Evolutionary conservation across 257 asterid species (phyloP).

Genomic region (Solanum chilense): DNA sequence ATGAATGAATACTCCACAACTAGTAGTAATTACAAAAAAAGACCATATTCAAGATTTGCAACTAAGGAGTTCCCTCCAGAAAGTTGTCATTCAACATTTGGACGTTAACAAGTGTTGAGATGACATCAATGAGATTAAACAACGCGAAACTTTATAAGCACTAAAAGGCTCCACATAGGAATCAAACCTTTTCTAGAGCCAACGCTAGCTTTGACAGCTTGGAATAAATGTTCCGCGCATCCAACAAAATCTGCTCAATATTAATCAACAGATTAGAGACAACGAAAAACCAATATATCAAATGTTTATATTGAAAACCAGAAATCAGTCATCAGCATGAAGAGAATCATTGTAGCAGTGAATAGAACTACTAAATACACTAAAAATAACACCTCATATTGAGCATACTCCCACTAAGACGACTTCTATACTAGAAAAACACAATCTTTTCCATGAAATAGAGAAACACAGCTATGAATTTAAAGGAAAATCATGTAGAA

Average conservation of each 20-base stretch:
- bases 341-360: not conserved
- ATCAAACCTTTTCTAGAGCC: slow-evolving; percentile 90
- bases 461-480: not conserved
- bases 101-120: not conserved
- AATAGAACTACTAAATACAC: not conserved
- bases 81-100: not conserved
- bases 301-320: not conserved
- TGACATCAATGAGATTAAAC: not conserved
- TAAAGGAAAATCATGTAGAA: not conserved
- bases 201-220: slow-evolving; percentile 71
- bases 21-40: not conserved
- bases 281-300: not conserved
- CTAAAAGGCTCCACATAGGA: not conserved
- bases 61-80: not conserved
- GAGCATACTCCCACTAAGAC: not conserved
- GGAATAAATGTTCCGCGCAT: slow-evolving; percentile 73
- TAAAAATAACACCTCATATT: not conserved
- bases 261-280: not conserved
- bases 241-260: slow-evolving; percentile 61
- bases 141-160: not conserved
- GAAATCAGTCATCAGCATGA: not conserved
- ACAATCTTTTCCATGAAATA: not conserved
- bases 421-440: not conserved
- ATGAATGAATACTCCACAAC: not conserved
- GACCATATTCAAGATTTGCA: not conserved